Percentiles rank a stretch among this genome's conserved stretches.
These are phyloP conservation scores for Calonectria ilicicola DNA, from an alignment of 2,329 filamentous ascomycete genomes.

Conservation along the genomic window DNA sequence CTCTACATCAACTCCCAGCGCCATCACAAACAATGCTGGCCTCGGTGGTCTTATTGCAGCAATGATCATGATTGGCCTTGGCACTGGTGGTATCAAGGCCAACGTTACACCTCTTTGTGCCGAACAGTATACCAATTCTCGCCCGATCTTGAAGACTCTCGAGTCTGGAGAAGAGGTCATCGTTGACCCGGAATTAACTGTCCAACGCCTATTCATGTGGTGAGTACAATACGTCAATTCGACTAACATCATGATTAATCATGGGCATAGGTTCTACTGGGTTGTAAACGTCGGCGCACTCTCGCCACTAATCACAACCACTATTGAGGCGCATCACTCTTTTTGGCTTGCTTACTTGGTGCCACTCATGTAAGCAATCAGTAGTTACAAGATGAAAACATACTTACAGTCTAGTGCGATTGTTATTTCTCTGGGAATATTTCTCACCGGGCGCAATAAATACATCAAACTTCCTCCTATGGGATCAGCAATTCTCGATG, in stretches of 20 bases:
- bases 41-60: conserved; percentile 22
- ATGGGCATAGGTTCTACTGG: conserved; percentile 23
- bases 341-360: conserved; percentile 30
- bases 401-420: conserved; percentile 1
- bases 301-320: conserved; percentile 25
- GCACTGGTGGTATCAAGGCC: conserved; percentile 26
- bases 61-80: conserved; percentile 23
- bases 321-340: conserved; percentile 23
- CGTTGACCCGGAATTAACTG: conserved; percentile 25
- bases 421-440: conserved; percentile 11
- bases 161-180: conserved; percentile 26
- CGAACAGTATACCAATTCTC: conserved; percentile 25
- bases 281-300: conserved; percentile 26
- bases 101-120: conserved; percentile 26
- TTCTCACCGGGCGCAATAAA: conserved; percentile 14
- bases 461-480: conserved; percentile 20
- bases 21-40: conserved; percentile 15
- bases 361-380: conserved; percentile 33
- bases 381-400: neutral
- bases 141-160: conserved; percentile 20
- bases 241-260: neutral
- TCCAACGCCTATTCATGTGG: conserved; percentile 27
- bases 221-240: neutral
- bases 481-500: conserved; percentile 24
- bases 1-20: conserved; percentile 16